Evolutionary conservation across 805 yeast genomes (phyloP), one percentile per base, ranked within the genome.

Genomic region (Wickerhamiella azyma): DNA sequence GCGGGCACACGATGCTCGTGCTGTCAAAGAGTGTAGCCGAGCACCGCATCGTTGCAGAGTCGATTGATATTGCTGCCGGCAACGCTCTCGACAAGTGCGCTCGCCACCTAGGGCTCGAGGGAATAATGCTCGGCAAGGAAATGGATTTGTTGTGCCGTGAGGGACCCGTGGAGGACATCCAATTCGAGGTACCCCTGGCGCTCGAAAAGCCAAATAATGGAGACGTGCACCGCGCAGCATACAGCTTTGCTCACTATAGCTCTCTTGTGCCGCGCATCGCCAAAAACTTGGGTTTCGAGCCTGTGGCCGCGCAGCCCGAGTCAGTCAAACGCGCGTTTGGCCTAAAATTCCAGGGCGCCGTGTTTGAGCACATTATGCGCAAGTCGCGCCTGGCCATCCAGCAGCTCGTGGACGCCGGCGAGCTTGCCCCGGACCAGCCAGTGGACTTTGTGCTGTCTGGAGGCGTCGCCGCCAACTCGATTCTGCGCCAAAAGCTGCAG

Each of bases 1-100:
- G 98, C 0, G 98, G 98, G 0, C 98, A 92, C 58, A 88, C 97
- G 0, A 77, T 85, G 77, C 65, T 88, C 21, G 94, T 89, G 1
- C 66, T 76, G 7, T 79, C 88, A 46, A 64, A 61, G 26, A 65
- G 79, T 14, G 54, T 85, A 1, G 50, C 68, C 0, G 71, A 80
- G 2, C 98, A 92, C 64, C 77, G 76, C 48, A 73, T 89, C 1
- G 59, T 85, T 3, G 76, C 80, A 17, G 72, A 86, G 55, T 83
- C 94, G 0, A 63, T 76, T 16, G 98, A 88, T 58, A 82, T 85
- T 26, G 96, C 98, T 0, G 81, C 81, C 2, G 98, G 98, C 0
- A 96, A 89, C 61, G 81, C 95, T 0, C 62, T 92, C 18, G 98
- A 92, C 61, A 89, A 89, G 63, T 85, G 94, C 59, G 94, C 94